A percentile compares a stretch with the other conserved stretches of the same genome.
phyloP scores from a whole-genome alignment of 805 yeast species.

The Torulaspora delbrueckii region DNA sequence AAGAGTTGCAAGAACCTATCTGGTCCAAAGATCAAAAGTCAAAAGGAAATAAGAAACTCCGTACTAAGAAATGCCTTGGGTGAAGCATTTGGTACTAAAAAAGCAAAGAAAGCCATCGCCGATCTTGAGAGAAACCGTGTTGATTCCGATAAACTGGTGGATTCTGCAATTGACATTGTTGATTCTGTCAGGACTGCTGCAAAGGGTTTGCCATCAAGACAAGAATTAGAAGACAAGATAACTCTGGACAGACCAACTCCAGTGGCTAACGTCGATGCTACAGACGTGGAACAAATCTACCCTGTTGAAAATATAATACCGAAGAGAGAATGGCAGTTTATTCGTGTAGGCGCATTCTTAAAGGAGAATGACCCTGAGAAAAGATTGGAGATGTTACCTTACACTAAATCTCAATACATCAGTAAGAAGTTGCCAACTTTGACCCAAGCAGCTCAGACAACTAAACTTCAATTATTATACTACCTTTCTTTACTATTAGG shows the following conservation, averaged over 20 bases:
- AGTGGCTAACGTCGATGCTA: constrained; percentile 67
- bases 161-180: constrained; percentile 71
- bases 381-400: constrained; percentile 59
- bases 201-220: constrained; percentile 64
- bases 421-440: constrained; percentile 42
- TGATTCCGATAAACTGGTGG: constrained; percentile 75
- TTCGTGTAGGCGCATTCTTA: constrained; percentile 60
- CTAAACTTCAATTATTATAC: constrained; percentile 65
- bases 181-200: constrained; percentile 73
- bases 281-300: constrained; percentile 75
- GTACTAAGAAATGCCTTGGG: constrained; percentile 81
- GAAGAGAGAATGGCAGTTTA: constrained; percentile 52
- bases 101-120: constrained; percentile 84
- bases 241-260: constrained; percentile 82
- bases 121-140: constrained; percentile 78
- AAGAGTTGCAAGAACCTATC: constrained; percentile 50
- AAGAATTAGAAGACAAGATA: constrained; percentile 52
- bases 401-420: constrained; percentile 51
- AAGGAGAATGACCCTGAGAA: constrained; percentile 48
- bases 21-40: constrained; percentile 62
- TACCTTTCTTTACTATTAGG: constrained; percentile 79
- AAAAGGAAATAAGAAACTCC: constrained; percentile 43
- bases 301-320: constrained; percentile 70
- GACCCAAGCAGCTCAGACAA: constrained; percentile 44
- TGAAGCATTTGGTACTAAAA: constrained; percentile 95